A percentile compares a stretch with the other conserved stretches of the same genome.
These are phyloP conservation scores for Xylariaceae sp. DNA, from an alignment of 2,329 filamentous ascomycete genomes.

Conservation along the genomic window DNA sequence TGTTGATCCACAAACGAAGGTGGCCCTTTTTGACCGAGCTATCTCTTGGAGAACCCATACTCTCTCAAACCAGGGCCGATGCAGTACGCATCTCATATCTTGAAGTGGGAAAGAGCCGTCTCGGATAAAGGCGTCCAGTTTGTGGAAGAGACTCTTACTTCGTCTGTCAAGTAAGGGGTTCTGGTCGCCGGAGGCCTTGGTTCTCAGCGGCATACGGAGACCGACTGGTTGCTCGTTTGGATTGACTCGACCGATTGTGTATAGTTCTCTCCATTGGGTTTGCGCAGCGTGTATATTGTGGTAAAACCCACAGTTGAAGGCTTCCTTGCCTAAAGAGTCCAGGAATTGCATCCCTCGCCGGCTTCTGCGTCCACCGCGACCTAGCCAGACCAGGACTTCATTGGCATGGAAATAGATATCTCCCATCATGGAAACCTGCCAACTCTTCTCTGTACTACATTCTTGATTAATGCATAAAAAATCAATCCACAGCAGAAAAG, in stretches of 20 bases:
- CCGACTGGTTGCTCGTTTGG: background rate
- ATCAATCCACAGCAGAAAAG: conserved; percentile 17
- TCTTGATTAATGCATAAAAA: conserved; percentile 21
- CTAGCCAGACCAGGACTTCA: conserved; percentile 20
- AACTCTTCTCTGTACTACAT: conserved; percentile 16
- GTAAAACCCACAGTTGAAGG: conserved; percentile 2
- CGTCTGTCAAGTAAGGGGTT: background rate
- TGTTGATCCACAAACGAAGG: conserved; percentile 13
- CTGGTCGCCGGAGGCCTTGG: background rate
- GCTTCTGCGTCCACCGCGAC: conserved; percentile 2
- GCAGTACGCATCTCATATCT: conserved; percentile 11
- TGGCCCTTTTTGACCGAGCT: conserved; percentile 17
- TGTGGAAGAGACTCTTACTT: background rate
- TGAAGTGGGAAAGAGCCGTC: conserved; percentile 1
- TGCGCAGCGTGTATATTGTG: background rate
- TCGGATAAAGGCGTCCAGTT: background rate
- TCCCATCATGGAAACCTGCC: conserved; percentile 20
- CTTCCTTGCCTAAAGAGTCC: conserved; percentile 1
- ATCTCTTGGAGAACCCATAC: conserved; percentile 24
- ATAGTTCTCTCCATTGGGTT: background rate
- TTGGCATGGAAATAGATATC: conserved; percentile 19
- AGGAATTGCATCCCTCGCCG: conserved; percentile 1
- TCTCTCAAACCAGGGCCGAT: conserved; percentile 18
- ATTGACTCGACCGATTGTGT: background rate
- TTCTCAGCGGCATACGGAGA: background rate